phyloP scores from a whole-genome alignment of 2,329 filamentous ascomycete genomes.

The Myriosclerotinia curreyana region DNA sequence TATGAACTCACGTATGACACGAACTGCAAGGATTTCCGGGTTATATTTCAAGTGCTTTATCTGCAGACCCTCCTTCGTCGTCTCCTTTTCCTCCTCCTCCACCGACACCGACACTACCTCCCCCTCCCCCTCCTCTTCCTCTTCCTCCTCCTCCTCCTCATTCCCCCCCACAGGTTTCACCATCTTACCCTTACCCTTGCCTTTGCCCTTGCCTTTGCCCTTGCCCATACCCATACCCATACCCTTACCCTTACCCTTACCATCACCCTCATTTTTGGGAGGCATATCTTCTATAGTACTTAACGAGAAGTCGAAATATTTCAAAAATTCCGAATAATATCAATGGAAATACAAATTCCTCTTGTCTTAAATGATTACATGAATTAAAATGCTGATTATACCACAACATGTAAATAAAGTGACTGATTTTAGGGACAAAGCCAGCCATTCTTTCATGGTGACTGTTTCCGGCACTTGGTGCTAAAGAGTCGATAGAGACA shows the following conservation, averaged over 20 bases:
- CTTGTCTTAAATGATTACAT: background rate
- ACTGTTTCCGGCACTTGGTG: constrained; percentile 12
- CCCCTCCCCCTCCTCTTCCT: background rate
- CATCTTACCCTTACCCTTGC: background rate
- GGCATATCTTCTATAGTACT: background rate
- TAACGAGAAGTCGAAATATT: background rate
- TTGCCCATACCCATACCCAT: no score
- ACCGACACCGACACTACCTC: no score
- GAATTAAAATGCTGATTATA: background rate
- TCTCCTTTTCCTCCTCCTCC: no score
- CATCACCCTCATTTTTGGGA: background rate
- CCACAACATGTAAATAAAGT: background rate
- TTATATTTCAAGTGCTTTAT: background rate
- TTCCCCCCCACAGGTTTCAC: background rate
- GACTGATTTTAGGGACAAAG: background rate
- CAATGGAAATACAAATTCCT: background rate
- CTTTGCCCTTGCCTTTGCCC: no score
- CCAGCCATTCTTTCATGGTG: background rate
- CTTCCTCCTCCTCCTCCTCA: background rate
- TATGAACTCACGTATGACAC: background rate
- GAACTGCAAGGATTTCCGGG: background rate
- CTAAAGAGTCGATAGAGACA: background rate
- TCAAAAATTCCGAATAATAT: background rate
- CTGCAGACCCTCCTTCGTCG: no score
- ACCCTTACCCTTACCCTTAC: background rate